Conservation (phyloP, 768 basidiomycete species). For the Suillus cothurnatus region DNA sequence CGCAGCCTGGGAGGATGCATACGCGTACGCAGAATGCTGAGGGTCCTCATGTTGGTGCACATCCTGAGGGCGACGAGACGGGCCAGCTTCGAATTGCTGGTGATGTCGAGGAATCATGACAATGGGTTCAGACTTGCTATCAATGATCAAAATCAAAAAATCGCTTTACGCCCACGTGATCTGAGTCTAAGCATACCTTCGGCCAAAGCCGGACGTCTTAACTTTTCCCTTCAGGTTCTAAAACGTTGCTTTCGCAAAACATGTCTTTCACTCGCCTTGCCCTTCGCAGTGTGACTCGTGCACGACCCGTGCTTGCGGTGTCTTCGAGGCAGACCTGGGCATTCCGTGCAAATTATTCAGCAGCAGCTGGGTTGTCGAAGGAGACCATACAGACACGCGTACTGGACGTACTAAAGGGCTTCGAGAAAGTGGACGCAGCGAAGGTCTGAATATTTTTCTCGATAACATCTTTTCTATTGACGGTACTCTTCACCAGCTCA, state of each 20-base stretch:
- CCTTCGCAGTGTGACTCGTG: constrained; percentile 31
- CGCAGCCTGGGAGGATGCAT: constrained; percentile 6
- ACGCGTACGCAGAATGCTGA: neutral
- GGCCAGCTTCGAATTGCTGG: neutral
- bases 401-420: constrained; percentile 32
- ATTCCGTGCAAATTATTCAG: constrained; percentile 35
- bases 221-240: neutral
- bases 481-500: constrained; percentile 53
- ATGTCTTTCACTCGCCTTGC: constrained; percentile 40
- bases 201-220: constrained; percentile 28
- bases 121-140: neutral
- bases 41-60: neutral
- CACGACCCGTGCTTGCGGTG: constrained; percentile 29
- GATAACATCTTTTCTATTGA: constrained; percentile 35
- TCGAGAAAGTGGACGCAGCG: constrained; percentile 30
- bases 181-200: constrained; percentile 5
- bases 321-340: constrained; percentile 27
- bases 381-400: constrained; percentile 27
- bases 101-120: constrained; percentile 1
- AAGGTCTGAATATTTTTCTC: constrained; percentile 25
- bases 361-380: constrained; percentile 25
- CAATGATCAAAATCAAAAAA: neutral
- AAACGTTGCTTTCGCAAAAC: constrained; percentile 11
- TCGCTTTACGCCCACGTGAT: neutral
- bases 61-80: neutral